Conservation (phyloP, 768 basidiomycete genomes). For the Calocera viscosa region DNA sequence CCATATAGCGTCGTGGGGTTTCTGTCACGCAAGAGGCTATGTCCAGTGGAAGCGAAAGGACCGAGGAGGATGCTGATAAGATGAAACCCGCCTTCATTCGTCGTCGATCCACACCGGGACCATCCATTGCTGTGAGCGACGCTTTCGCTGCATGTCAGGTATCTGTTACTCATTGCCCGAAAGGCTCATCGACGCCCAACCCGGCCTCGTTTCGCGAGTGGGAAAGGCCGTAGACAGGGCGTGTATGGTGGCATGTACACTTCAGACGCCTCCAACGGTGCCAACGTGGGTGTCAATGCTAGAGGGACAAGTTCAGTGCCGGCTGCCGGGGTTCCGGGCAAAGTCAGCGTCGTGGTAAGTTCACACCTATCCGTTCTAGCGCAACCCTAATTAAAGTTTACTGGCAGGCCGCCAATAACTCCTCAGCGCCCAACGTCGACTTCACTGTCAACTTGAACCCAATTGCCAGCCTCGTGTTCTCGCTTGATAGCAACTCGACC, state of each 20-base stretch:
- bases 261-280: background rate
- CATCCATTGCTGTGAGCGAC: background rate
- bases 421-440: background rate
- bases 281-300: background rate
- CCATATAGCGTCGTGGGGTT: background rate
- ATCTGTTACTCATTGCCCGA: background rate
- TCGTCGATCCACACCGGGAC: background rate
- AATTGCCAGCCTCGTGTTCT: background rate
- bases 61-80: background rate
- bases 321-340: background rate
- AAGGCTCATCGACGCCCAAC: background rate
- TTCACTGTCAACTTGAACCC: background rate
- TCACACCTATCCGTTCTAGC: background rate
- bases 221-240: background rate
- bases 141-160: background rate
- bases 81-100: background rate
- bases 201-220: background rate
- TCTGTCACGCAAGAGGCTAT: background rate
- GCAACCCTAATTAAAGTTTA: background rate
- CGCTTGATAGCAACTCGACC: background rate
- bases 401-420: background rate
- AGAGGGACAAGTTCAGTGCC: background rate
- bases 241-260: constrained; percentile 1
- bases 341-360: constrained; percentile 7
- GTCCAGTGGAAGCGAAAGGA: background rate